phyloP scores from a whole-genome alignment of 163 green algal species.

The Trebouxia gelatinosa region DNA sequence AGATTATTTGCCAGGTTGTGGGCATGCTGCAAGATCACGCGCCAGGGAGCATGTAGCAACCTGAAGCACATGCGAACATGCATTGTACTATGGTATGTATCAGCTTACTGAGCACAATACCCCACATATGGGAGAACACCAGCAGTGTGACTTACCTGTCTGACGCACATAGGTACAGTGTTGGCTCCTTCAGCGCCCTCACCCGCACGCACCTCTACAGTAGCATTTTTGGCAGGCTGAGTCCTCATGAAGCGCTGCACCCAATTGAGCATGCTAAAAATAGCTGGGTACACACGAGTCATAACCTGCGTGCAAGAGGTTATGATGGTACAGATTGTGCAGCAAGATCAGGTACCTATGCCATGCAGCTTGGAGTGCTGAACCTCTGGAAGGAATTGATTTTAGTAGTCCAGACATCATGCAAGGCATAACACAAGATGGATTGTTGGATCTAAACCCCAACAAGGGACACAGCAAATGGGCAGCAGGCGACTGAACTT shows the following conservation, averaged over 20 bases:
- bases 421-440: too few relatives aligned
- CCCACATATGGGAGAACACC: background rate
- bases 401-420: too few relatives aligned
- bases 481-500: too few relatives aligned
- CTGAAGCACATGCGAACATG: background rate
- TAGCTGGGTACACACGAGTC: slow-evolving; percentile 33
- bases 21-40: background rate
- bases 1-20: background rate
- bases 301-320: slow-evolving; percentile 16
- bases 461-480: too few relatives aligned
- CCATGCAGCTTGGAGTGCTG: too few relatives aligned
- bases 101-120: background rate
- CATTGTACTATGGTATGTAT: background rate
- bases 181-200: background rate
- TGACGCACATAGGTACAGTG: background rate
- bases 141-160: background rate
- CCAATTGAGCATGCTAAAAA: slow-evolving; percentile 42
- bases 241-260: slow-evolving; percentile 44
- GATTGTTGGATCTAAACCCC: too few relatives aligned
- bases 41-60: background rate
- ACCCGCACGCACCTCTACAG: slow-evolving; percentile 26
- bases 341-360: background rate
- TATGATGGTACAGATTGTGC: background rate
- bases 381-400: too few relatives aligned
- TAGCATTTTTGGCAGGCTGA: slow-evolving; percentile 26